Evolutionary conservation across 2,329 filamentous ascomycete genomes (phyloP), one percentile per base, ranked within the genome.

Genomic region (Harringtonia lauricola): DNA sequence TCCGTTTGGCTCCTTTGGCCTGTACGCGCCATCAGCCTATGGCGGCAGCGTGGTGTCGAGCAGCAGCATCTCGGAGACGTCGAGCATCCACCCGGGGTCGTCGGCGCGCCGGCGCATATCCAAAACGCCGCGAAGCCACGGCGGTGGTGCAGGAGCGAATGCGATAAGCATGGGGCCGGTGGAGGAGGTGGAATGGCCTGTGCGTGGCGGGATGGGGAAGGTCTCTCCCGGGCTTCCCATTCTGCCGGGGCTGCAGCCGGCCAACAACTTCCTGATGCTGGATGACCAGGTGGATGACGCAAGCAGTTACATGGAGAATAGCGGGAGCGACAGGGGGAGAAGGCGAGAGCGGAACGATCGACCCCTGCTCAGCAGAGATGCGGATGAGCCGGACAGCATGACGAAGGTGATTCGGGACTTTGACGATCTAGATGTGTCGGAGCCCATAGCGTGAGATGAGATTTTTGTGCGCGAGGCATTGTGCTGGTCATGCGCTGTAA

Each of bases 391-490:
- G 17, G 54, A 51, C 33, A 45, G 36, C 31, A 29, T 55, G 49
- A 51, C 51, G 35, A 58, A 58, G 37, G 47, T 59, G 36, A 63
- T 64, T 34, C 52, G 55, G 43, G 61, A 64, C 48, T 64, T 64
- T 57, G 62, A 64, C 37, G 56, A 54, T 3, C 47, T 63, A 51
- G 55, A 58, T 46, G 55, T 60, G 34, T 55, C 59, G 47, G 57
- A 61, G 35, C 55, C 53, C 55, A 29, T 59, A 14, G 17, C 8
- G 33, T 26, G 24, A 10, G n/a, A n/a, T n/a, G n/a, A n/a, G n/a
- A n/a, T n/a, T n/a, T n/a, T n/a, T n/a, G n/a, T n/a, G n/a, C n/a
- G n/a, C n/a, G n/a, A n/a, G n/a, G n/a, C n/a, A n/a, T n/a, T n/a
- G n/a, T n/a, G n/a, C n/a, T n/a, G n/a, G n/a, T n/a, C n/a, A n/a